These are phyloP conservation scores for Schoenoplectus tabernaemontani DNA, from an alignment of 202 grass and related monocot species.

Conservation along the genomic window DNA sequence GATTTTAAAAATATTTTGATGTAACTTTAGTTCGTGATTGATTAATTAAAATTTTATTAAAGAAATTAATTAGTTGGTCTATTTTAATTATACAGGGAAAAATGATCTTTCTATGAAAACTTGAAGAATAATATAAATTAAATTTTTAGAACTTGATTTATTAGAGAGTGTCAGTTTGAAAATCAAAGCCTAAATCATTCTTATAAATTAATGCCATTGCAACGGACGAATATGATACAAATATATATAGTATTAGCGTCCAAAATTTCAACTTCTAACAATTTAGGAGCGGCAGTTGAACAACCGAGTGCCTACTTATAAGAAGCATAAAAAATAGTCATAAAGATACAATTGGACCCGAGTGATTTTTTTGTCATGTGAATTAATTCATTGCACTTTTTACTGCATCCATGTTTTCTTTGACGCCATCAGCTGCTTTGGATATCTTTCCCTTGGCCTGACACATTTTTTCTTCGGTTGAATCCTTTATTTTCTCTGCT, in stretches of 20 bases:
- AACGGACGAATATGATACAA: too few species aligned
- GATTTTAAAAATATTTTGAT: too few species aligned
- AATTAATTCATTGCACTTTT: not conserved
- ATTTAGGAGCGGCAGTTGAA: not conserved
- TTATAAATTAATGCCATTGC: too few species aligned
- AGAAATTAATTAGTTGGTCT: too few species aligned
- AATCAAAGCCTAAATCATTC: too few species aligned
- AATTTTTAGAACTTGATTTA: too few species aligned
- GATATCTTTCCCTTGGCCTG: conserved; percentile 11
- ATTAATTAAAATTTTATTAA: too few species aligned
- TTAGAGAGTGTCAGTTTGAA: too few species aligned
- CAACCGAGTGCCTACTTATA: not conserved
- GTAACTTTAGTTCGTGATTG: too few species aligned
- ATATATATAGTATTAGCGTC: not conserved
- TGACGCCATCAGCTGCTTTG: not conserved
- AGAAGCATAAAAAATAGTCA: not conserved
- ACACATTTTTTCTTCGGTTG: not conserved
- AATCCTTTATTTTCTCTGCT: conserved; percentile 1
- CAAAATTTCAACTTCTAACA: not conserved
- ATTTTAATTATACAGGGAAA: too few species aligned
- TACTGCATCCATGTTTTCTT: conserved; percentile 15
- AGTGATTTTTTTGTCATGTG: not conserved
- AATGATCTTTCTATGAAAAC: too few species aligned
- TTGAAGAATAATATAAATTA: too few species aligned
- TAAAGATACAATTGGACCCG: not conserved